A percentile compares a stretch with the other conserved stretches of the same genome.
These are phyloP conservation scores for Pisolithus sp. DNA, from an alignment of 768 basidiomycete species.

Conservation along the genomic window DNA sequence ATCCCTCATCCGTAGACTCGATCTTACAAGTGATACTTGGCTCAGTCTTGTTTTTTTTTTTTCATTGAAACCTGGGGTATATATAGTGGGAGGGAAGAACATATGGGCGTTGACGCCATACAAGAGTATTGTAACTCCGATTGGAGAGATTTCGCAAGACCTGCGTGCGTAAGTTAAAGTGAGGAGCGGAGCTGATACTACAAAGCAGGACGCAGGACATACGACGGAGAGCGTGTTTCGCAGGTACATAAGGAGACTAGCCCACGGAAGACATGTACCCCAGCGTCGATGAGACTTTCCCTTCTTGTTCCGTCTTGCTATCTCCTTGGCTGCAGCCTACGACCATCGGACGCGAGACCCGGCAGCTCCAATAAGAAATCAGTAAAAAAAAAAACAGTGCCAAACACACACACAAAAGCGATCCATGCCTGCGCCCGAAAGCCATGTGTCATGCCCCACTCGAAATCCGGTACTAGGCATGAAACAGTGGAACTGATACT, in stretches of 20 bases:
- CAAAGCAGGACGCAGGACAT: constrained; percentile 3
- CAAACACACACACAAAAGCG: constrained; percentile 36
- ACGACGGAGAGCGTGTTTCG: constrained; percentile 85
- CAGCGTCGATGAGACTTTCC: constrained; percentile 72
- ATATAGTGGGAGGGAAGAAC: constrained; percentile 80
- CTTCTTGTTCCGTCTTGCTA: constrained; percentile 47
- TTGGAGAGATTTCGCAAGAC: constrained; percentile 76
- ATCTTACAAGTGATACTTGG: constrained; percentile 70
- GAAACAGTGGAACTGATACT: no score
- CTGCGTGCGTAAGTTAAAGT: constrained; percentile 31
- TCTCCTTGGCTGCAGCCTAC: constrained; percentile 62
- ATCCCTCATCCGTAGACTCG: constrained; percentile 63
- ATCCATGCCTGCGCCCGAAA: constrained; percentile 33
- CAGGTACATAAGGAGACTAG: constrained; percentile 73
- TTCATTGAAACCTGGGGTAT: constrained; percentile 64
- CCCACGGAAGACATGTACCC: constrained; percentile 75
- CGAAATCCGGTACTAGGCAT: constrained; percentile 32
- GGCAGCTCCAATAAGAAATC: not conserved
- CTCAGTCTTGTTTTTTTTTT: constrained; percentile 76
- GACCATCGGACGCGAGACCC: not conserved
- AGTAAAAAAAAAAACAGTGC: not conserved
- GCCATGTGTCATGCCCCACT: constrained; percentile 26
- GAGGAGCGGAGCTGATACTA: not conserved
- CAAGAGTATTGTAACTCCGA: constrained; percentile 71
- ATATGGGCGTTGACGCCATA: constrained; percentile 76